Base-by-base conservation (phyloP, 2,329 filamentous ascomycete species). In the Neocucurbitaria cava region DNA sequence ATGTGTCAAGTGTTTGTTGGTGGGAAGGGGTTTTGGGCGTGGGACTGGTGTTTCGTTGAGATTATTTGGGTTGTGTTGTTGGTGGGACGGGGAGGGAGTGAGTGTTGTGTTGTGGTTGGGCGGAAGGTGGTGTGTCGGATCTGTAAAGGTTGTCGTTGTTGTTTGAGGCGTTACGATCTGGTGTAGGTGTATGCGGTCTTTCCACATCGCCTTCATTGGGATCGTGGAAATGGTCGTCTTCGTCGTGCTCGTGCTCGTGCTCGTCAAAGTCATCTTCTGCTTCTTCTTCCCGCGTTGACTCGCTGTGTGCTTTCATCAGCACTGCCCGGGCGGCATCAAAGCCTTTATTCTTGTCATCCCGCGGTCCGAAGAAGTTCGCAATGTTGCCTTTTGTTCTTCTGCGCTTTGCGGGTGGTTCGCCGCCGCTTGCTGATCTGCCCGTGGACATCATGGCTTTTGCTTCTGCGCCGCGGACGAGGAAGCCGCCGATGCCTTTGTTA, bases 401-500 rank as follows among this genome's bases (percentile, higher is more conserved):
- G 21, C 68, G 56, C 56, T 76, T 76, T 6, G 64, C 54, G 3
- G 68, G 61, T 13, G 71, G 71, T 31, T 68, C 68, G 5, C 48
- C 59, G 11, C 50, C 52, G 24, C 52, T 48, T 13, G 46, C 50
- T 3, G 46, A 48, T 47, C 61, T 52, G 33, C 55, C 61, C 15
- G 46, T 67, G 5, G 65, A 65, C 42, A 72, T 53, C 56, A 82
- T 74, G 21, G 77, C 78, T 60, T 81, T 85, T 13, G 83, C 83
- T 56, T 86, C 80, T 4, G 85, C 80, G 3, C 84, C 85, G 41
- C 83, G 89, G 23, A 96, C 80, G n/a, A 99, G 81, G 69, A 97
- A 98, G 0, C 85, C 83, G 40, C 89, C 89, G 62, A 99, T 98
- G 30, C 89, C 91, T 81, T 88, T 88, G 69, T 96, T 98, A 5